Evolutionary conservation across 768 basidiomycete species (phyloP).

Genomic region (Termitomyces sp.): DNA sequence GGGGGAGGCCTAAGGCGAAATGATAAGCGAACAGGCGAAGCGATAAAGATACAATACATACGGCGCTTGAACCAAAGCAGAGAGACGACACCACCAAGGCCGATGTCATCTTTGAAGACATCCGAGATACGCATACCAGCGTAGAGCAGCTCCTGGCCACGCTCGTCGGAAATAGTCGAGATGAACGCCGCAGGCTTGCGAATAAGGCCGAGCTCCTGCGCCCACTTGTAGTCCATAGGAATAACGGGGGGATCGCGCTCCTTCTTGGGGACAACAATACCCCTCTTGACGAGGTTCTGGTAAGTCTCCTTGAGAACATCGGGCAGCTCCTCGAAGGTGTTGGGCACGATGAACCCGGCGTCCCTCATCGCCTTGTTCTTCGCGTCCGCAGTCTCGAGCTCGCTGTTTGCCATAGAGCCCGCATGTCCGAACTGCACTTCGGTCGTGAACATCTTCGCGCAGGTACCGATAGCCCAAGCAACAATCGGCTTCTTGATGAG

Average conservation of each 20-base stretch:
- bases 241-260: slow-evolving; percentile 93
- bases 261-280: slow-evolving; percentile 59
- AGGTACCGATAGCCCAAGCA: slow-evolving; percentile 99
- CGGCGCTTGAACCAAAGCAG: slow-evolving; percentile 98
- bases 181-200: slow-evolving; percentile 98
- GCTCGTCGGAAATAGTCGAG: slow-evolving; percentile 98
- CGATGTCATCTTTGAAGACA: slow-evolving; percentile 97
- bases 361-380: slow-evolving; percentile 95
- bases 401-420: slow-evolving; percentile 96
- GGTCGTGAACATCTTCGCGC: slow-evolving; percentile 99
- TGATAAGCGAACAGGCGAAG: not conserved
- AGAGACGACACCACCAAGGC: slow-evolving; percentile 93
- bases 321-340: slow-evolving; percentile 96
- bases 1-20: slow-evolving; percentile 51
- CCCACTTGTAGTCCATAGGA: slow-evolving; percentile 99
- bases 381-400: slow-evolving; percentile 94
- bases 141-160: slow-evolving; percentile 96
- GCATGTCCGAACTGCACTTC: slow-evolving; percentile 99
- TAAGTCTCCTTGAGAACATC: slow-evolving; percentile 80
- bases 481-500: slow-evolving; percentile 97
- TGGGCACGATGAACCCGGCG: slow-evolving; percentile 94
- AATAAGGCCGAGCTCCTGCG: slow-evolving; percentile 95
- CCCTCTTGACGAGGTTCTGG: slow-evolving; percentile 67
- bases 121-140: slow-evolving; percentile 99
- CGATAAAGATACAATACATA: slow-evolving; percentile 20